Base-by-base conservation (phyloP, 176 grass and related monocot genomes). In the Aegilops speltoides region DNA sequence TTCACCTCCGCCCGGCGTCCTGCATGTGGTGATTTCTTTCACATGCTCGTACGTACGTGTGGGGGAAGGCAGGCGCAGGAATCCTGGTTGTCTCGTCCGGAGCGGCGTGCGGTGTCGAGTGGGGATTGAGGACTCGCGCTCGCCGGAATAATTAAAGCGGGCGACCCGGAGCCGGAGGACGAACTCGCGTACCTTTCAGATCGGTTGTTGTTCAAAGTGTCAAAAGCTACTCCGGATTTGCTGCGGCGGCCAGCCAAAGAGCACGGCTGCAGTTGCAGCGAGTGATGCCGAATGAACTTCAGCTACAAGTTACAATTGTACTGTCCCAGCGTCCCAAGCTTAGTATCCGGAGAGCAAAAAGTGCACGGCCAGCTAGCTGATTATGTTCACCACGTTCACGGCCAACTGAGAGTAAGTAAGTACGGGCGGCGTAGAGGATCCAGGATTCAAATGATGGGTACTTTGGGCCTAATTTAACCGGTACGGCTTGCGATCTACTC, bases 81-180 rank as follows among this genome's bases (percentile, higher is more conserved):
- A 81, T 82, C 28, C 28, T n/a, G 23, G 20, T 4, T 14, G 22
- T 77, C 75, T 81, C 24, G 88, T 63, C 75, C 31, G 43, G 75
- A 67, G 67, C 24, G 68, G 63, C 14, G 28, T 84, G 73, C 66
- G 73, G 73, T 92, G 91, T 89, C 87, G 84, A 84, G 14, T 25
- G 60, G 78, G 31, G 23, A 85, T 91, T 88, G 86, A 41, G 65
- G 34, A 6, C 24, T 71, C 68, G 38, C 80, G 66, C 15, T 28
- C 19, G 81, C 61, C 48, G 68, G 85, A 88, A 88, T 87, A 84
- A 84, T 87, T 80, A 60, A 83, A 68, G 68, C 14, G 10, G 11
- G 36, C 29, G 71, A 90, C 78, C 34, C 45, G 38, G 38, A 13
- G 36, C 24, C 1, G 75, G 76, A 64, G 32, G 23, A 59, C 12